These are phyloP conservation scores for Biscutella auriculata DNA, from an alignment of 441 rosid species.

Conservation along the genomic window DNA sequence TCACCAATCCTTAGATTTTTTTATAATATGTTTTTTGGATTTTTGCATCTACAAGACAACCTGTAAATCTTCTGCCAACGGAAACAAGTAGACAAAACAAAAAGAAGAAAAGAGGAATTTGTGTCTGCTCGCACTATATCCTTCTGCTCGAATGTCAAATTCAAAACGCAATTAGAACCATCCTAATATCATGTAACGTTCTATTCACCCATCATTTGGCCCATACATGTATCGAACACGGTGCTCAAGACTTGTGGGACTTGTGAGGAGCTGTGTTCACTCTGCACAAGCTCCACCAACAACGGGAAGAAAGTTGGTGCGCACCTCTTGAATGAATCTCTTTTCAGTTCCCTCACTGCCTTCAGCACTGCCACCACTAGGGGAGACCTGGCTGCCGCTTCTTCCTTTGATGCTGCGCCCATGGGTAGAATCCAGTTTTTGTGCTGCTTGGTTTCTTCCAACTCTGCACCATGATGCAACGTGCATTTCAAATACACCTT, in stretches of 20 bases:
- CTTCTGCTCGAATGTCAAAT: constrained; percentile 13
- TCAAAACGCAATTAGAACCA: neutral
- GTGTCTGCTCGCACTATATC: constrained; percentile 8
- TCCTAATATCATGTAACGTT: too few species aligned
- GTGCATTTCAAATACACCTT: constrained; percentile 57
- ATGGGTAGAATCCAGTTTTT: constrained; percentile 61
- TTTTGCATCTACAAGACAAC: constrained; percentile 8
- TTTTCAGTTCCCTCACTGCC: constrained; percentile 39
- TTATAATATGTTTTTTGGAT: neutral
- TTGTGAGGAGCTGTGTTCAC: constrained; percentile 82
- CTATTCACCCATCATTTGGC: constrained; percentile 43
- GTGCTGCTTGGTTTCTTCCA: constrained; percentile 23
- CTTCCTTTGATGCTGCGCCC: constrained; percentile 68
- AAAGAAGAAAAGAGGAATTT: neutral
- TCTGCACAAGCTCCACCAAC: constrained; percentile 71
- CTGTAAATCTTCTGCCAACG: neutral
- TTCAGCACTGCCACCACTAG: constrained; percentile 55
- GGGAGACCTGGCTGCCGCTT: constrained; percentile 63
- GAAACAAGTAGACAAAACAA: neutral
- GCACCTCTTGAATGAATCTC: constrained; percentile 46
- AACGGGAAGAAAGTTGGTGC: constrained; percentile 48
- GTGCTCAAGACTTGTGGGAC: constrained; percentile 56
- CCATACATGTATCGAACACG: constrained; percentile 66
- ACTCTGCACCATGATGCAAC: constrained; percentile 1
- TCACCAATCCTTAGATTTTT: neutral